Conservation (phyloP, 768 basidiomycete species). For the Mycena filopes region DNA sequence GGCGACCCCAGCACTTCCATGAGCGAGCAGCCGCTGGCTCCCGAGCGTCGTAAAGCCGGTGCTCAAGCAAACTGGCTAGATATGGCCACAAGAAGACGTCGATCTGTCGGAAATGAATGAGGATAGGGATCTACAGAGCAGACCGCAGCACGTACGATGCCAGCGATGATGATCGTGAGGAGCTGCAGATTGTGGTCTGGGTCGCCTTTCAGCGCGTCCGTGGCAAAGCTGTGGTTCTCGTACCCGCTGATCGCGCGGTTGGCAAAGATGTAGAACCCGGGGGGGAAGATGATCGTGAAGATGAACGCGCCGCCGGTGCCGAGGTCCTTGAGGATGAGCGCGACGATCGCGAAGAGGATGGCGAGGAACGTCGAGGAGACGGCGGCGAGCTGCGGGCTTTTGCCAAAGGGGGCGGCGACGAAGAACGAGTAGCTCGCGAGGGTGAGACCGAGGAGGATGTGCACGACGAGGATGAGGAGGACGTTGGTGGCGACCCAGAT, state of each 20-base stretch:
- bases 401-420: conserved; percentile 69
- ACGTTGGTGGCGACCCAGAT: conserved; percentile 73
- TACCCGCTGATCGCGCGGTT: conserved; percentile 75
- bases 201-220: conserved; percentile 66
- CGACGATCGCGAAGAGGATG: conserved; percentile 75
- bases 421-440: conserved; percentile 81
- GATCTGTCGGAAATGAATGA: conserved; percentile 53
- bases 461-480: conserved; percentile 69
- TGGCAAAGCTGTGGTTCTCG: conserved; percentile 66
- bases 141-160: conserved; percentile 57
- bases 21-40: conserved; percentile 45
- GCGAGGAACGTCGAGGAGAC: conserved; percentile 72
- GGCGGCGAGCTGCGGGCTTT: conserved; percentile 51
- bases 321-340: conserved; percentile 59
- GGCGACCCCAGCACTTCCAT: conserved; percentile 50
- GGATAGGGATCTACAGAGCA: not conserved
- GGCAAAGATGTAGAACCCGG: conserved; percentile 79
- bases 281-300: conserved; percentile 79
- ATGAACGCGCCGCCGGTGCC: conserved; percentile 62
- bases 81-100: conserved; percentile 81
- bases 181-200: conserved; percentile 67
- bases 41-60: conserved; percentile 67
- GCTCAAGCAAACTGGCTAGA: conserved; percentile 69
- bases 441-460: conserved; percentile 73
- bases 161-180: conserved; percentile 70